Percentiles rank a stretch among this genome's conserved stretches.
These are phyloP conservation scores for Aureobasidium uvarum DNA, from an alignment of 2,329 filamentous ascomycete species.

Conservation along the genomic window DNA sequence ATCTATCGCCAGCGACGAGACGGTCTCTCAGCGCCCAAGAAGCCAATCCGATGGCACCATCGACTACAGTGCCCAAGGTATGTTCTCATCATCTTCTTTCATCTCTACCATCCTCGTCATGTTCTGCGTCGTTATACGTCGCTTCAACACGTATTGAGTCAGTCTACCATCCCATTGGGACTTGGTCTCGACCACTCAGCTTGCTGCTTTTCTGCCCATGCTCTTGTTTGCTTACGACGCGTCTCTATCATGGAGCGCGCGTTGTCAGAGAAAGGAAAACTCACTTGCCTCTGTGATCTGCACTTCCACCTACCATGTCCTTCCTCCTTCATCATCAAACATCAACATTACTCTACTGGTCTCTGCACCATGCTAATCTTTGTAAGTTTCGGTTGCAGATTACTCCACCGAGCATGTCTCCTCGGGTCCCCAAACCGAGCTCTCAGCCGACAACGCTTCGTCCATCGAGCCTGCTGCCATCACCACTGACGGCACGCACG, in stretches of 20 bases:
- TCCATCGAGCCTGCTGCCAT: not conserved
- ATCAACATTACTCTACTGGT: not conserved
- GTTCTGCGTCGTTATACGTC: not conserved
- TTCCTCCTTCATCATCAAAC: not conserved
- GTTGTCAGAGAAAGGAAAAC: not conserved
- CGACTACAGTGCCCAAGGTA: not conserved
- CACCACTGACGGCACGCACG: constrained; percentile 6
- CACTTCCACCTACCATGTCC: not conserved
- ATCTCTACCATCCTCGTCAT: constrained; percentile 7
- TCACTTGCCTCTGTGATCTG: not conserved
- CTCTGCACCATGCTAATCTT: constrained; percentile 1
- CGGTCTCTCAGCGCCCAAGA: constrained; percentile 1
- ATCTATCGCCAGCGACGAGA: not conserved
- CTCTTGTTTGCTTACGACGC: constrained; percentile 6
- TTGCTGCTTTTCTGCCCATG: not conserved
- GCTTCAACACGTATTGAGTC: not conserved
- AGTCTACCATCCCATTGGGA: not conserved
- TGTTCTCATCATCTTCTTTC: not conserved
- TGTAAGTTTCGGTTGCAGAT: not conserved
- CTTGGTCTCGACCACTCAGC: not conserved
- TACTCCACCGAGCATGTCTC: not conserved
- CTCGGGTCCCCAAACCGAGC: not conserved
- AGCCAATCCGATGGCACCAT: constrained; percentile 3
- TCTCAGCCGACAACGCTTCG: not conserved
- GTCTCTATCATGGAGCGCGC: not conserved